phyloP scores from a whole-genome alignment of 2,329 filamentous ascomycete species.

The Trichoderma aggressivum region DNA sequence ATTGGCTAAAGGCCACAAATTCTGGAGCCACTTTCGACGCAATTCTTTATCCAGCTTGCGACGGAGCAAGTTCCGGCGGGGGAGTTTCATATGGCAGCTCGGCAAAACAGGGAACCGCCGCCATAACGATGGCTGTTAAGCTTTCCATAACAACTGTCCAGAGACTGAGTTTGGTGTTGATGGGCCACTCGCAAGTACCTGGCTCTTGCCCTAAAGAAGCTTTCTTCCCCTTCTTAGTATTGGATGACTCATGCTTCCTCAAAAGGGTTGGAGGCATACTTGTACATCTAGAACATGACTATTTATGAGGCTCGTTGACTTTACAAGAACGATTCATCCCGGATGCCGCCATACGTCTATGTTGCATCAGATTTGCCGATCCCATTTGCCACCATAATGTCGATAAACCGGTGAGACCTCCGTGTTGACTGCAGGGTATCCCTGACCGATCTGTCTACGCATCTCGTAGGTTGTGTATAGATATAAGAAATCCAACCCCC shows the following conservation, averaged over 20 bases:
- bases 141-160: background rate
- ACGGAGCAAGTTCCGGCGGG: background rate
- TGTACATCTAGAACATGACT: background rate
- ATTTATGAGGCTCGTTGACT: background rate
- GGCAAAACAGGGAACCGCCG: background rate
- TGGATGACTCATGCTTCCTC: background rate
- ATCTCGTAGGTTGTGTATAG: no score
- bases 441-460: no score
- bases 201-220: background rate
- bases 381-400: no score
- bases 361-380: no score
- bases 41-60: background rate
- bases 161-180: background rate
- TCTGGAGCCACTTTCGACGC: background rate
- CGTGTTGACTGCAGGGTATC: no score
- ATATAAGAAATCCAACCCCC: no score
- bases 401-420: no score
- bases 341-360: no score
- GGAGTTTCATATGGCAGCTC: background rate
- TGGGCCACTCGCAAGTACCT: background rate
- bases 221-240: background rate
- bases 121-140: background rate
- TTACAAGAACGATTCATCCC: no score
- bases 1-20: background rate
- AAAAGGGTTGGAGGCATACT: background rate